A percentile compares a stretch with the other conserved stretches of the same genome.
phyloP scores from a whole-genome alignment of 2,329 filamentous ascomycete species.

The Exophiala alcalophila region DNA sequence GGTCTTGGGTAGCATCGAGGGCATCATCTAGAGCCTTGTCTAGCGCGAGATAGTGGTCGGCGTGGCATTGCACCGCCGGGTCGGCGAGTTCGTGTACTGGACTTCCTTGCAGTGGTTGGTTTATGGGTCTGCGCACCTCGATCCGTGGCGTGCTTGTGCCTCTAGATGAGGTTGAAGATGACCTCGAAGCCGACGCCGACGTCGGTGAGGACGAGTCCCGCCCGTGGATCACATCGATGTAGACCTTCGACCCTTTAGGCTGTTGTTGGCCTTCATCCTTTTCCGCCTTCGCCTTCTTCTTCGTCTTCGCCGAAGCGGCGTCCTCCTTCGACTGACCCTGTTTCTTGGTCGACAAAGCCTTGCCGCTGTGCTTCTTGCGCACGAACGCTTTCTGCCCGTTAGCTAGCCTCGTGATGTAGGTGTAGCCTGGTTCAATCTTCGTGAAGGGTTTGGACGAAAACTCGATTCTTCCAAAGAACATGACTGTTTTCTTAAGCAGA shows the following conservation, averaged over 20 bases:
- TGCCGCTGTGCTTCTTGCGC: no score
- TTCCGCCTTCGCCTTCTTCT: not conserved
- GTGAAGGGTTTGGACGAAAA: no score
- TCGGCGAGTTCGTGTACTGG: not conserved
- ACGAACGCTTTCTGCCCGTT: no score
- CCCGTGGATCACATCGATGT: not conserved
- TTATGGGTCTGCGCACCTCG: slow-evolving; percentile 4
- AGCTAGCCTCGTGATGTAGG: no score
- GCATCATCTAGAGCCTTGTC: not conserved
- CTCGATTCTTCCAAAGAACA: no score
- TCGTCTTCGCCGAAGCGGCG: not conserved
- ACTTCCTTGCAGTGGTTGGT: not conserved
- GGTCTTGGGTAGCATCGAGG: not conserved
- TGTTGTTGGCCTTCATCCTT: not conserved
- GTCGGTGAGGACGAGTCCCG: not conserved
- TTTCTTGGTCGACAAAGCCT: no score
- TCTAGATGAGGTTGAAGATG: no score
- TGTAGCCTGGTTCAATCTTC: no score
- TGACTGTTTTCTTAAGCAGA: no score
- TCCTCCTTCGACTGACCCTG: not conserved
- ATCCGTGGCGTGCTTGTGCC: no score
- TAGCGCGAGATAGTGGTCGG: not conserved
- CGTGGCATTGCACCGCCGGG: not conserved
- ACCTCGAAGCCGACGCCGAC: no score
- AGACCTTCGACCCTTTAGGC: not conserved